Percentiles rank a stretch among this genome's conserved stretches.
Conservation (phyloP, 2,329 filamentous ascomycete genomes). For the Colletotrichum tamarilloi region DNA sequence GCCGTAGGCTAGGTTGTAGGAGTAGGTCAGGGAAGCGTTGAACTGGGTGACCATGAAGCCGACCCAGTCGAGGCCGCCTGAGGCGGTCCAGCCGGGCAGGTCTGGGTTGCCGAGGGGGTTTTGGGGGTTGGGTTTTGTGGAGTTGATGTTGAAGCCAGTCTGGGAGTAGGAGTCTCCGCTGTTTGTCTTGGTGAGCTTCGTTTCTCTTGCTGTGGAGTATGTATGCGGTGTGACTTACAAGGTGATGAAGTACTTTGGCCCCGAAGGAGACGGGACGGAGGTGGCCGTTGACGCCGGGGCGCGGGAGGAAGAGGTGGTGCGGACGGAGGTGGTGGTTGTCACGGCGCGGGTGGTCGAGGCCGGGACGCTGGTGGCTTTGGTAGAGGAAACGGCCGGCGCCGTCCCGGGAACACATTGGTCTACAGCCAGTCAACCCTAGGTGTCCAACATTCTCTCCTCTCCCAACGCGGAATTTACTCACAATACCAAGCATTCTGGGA, state of each 20-base stretch:
- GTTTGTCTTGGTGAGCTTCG: not conserved
- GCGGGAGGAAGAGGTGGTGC: conserved; percentile 7
- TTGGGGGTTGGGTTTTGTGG: conserved; percentile 59
- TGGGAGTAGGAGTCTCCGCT: conserved; percentile 71
- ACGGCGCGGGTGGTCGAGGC: conserved; percentile 8
- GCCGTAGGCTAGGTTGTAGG: conserved; percentile 63
- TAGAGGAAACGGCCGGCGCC: conserved; percentile 6
- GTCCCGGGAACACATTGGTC: conserved; percentile 31
- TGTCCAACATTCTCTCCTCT: not conserved
- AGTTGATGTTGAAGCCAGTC: conserved; percentile 64
- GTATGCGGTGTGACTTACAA: conserved; percentile 44
- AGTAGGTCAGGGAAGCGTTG: conserved; percentile 54
- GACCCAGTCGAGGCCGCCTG: conserved; percentile 61
- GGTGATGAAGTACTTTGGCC: conserved; percentile 51
- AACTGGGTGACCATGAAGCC: conserved; percentile 55
- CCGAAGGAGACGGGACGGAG: conserved; percentile 9
- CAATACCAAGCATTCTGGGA: conserved; percentile 53
- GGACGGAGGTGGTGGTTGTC: conserved; percentile 13
- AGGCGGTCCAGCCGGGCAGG: conserved; percentile 60
- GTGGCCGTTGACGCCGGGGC: not conserved
- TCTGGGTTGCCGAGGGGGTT: conserved; percentile 72
- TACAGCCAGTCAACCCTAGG: not conserved
- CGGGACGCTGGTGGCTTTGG: conserved; percentile 8
- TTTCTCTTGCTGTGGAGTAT: not conserved
- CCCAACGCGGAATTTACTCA: conserved; percentile 56